Conservation (phyloP, 768 basidiomycete species). For the Boletus barrowsii region DNA sequence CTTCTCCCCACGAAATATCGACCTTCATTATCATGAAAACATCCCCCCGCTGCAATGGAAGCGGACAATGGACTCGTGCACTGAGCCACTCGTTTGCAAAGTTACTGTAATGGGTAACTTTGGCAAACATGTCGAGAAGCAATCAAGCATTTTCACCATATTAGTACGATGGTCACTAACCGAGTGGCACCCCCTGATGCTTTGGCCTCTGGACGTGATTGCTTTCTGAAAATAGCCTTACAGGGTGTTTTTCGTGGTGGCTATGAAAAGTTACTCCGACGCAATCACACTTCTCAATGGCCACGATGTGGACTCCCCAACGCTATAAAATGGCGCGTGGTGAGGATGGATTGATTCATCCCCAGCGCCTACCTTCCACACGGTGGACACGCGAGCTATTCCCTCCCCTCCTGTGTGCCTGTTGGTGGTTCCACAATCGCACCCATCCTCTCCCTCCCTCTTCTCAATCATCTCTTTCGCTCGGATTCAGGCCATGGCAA, state of each 20-base stretch:
- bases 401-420: neutral
- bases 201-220: conserved; percentile 18
- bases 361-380: neutral
- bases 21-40: neutral
- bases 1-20: neutral
- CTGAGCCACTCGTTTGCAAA: conserved; percentile 4
- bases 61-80: neutral
- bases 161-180: conserved; percentile 12
- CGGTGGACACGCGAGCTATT: neutral
- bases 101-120: conserved; percentile 4
- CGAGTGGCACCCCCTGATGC: conserved; percentile 21
- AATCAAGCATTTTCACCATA: conserved; percentile 17
- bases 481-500: neutral
- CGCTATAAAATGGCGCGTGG: conserved; percentile 17
- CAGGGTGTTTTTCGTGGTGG: conserved; percentile 20
- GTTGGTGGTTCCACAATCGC: too few relatives aligned
- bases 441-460: neutral
- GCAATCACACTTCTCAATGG: conserved; percentile 24
- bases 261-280: conserved; percentile 18
- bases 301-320: conserved; percentile 7
- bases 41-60: neutral
- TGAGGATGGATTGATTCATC: neutral
- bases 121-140: conserved; percentile 13
- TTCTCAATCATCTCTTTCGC: neutral
- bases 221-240: conserved; percentile 16